Evolutionary conservation across 2,329 filamentous ascomycete genomes (phyloP).

Genomic region (Diaporthe citrichinensis): DNA sequence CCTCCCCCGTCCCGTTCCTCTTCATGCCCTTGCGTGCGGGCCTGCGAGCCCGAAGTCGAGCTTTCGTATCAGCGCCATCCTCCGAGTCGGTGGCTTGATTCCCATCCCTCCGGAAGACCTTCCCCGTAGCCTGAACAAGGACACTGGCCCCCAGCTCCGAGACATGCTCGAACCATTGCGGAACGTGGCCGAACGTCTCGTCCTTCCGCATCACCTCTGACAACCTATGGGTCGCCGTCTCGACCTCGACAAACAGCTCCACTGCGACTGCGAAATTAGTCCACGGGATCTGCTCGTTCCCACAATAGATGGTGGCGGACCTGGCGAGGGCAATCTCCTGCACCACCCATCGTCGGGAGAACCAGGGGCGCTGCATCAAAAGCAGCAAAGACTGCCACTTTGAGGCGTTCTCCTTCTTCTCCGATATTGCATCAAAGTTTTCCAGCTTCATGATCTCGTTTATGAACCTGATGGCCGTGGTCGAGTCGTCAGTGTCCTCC

Average conservation of each 20-base stretch:
- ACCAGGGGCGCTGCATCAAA: conserved; percentile 57
- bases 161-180: conserved; percentile 53
- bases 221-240: conserved; percentile 52
- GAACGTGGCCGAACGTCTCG: conserved; percentile 43
- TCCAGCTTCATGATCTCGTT: conserved; percentile 50
- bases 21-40: neutral
- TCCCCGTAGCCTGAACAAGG: conserved; percentile 52
- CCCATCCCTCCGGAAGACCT: conserved; percentile 48
- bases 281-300: conserved; percentile 53
- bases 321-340: conserved; percentile 57
- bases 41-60: neutral
- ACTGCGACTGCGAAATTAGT: conserved; percentile 54
- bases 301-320: conserved; percentile 54
- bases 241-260: conserved; percentile 55
- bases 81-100: neutral
- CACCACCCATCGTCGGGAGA: conserved; percentile 58
- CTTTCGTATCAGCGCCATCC: neutral
- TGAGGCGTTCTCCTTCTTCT: conserved; percentile 41
- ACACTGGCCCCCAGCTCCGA: conserved; percentile 53
- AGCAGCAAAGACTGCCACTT: conserved; percentile 52
- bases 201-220: conserved; percentile 54
- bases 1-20: too few relatives aligned
- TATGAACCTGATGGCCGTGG: conserved; percentile 52
- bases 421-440: conserved; percentile 50
- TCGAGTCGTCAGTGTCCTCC: conserved; percentile 46